Evolutionary conservation across 2,329 filamentous ascomycete genomes (phyloP), one percentile per base, ranked within the genome.

Genomic region (Cordyceps tenuipes): DNA sequence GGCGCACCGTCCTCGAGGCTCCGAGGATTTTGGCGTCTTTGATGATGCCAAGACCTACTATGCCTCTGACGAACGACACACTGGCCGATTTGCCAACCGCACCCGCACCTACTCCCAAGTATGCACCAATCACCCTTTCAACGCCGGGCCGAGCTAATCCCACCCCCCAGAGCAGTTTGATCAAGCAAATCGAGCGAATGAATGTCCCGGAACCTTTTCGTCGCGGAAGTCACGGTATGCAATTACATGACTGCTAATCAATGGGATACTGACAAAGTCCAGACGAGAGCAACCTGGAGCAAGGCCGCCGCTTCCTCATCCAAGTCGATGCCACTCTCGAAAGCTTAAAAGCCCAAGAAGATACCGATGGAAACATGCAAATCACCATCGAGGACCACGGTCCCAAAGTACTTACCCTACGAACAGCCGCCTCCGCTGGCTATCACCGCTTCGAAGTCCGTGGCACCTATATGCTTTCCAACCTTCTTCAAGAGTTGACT

Each of bases 331-430:
- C 84, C 23, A 97, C 92, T 0, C 81, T 96, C 61, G 82, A 91
- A 69, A 87, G 83, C 62, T 80, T 99, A 49, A 80, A 91, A 63
- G 84, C 85, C 43, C 88, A 93, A 65, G 94, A 99, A 73, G 94
- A 99, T 70, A 95, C 92, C 34, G 92, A 99, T 74, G 80, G 84
- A 60, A 97, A 99, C 73, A 90, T 91, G 80, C 92, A 97, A 73
- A 99, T 99, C 72, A 99, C 94, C 34, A 96, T 97, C 67, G 94
- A 97, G 70, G 94, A 99, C 75, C 83, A 84, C 64, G 94, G 94
- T 0, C 93, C 94, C 54, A 99, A 97, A 82, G 87, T 91, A 50
- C 82, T 97, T 59, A 87, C 89, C 43, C 78, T 97, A 43, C 89
- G 91, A 64, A 97, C 93, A 3, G 88, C 89, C 31, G 87, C 84